A percentile compares a stretch with the other conserved stretches of the same genome.
Evolutionary conservation across 2,329 filamentous ascomycete genomes (phyloP).

Genomic region (Penicillium hordei): DNA sequence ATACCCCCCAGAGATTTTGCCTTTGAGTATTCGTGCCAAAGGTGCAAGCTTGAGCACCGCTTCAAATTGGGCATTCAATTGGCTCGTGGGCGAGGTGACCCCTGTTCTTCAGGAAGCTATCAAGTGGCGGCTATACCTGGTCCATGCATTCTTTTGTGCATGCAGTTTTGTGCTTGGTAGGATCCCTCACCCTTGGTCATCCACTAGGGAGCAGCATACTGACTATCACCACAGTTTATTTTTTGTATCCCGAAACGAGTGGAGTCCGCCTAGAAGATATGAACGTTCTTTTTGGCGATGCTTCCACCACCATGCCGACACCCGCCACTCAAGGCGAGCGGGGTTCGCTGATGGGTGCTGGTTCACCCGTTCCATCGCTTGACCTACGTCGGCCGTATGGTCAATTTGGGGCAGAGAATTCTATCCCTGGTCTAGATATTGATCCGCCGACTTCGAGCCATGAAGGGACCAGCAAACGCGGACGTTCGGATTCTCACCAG

Average conservation of each 20-base stretch:
- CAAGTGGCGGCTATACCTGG: constrained; percentile 87
- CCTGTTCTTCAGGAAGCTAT: constrained; percentile 90
- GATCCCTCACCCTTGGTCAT: constrained; percentile 48
- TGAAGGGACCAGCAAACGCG: constrained; percentile 51
- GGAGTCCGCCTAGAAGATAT: constrained; percentile 96
- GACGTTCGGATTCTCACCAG: constrained; percentile 35
- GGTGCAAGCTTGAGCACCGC: constrained; percentile 94
- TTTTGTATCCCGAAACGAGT: constrained; percentile 95
- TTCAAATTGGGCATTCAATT: constrained; percentile 98
- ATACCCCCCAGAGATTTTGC: constrained; percentile 97
- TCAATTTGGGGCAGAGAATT: constrained; percentile 59
- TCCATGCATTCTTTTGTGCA: constrained; percentile 96
- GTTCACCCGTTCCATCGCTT: constrained; percentile 77
- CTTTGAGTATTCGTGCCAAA: constrained; percentile 93
- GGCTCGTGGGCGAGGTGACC: constrained; percentile 92
- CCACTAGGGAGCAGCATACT: constrained; percentile 1
- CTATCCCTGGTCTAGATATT: constrained; percentile 78
- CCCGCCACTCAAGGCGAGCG: constrained; percentile 75
- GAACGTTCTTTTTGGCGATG: constrained; percentile 91
- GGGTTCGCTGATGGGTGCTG: constrained; percentile 74
- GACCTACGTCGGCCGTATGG: constrained; percentile 58
- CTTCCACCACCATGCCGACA: constrained; percentile 77
- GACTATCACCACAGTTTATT: constrained; percentile 68
- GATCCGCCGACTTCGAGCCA: constrained; percentile 68
- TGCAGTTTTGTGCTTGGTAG: constrained; percentile 91